Percentiles rank a stretch among this genome's conserved stretches.
phyloP scores from a whole-genome alignment of 805 yeast genomes.

The Komagataella phaffii region DNA sequence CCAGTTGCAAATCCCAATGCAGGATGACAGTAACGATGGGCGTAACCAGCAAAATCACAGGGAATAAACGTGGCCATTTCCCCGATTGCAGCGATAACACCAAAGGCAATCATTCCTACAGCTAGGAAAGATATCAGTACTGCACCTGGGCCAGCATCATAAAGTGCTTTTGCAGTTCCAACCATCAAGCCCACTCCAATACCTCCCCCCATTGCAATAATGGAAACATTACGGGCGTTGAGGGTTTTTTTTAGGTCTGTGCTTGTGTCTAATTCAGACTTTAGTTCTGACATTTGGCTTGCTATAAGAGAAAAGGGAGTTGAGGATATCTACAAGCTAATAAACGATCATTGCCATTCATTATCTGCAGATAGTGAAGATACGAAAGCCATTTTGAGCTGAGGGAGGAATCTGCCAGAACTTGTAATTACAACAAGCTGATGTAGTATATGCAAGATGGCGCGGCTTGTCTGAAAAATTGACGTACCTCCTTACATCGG shows the following conservation, averaged over 20 bases:
- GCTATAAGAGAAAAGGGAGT: neutral
- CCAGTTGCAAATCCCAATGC: constrained; percentile 48
- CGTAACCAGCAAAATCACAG: constrained; percentile 37
- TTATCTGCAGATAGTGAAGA: neutral
- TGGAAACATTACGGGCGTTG: constrained; percentile 34
- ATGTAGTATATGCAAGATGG: neutral
- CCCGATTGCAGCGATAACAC: constrained; percentile 43
- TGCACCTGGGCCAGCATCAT: constrained; percentile 40
- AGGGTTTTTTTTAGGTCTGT: constrained; percentile 23
- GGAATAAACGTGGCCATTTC: constrained; percentile 42
- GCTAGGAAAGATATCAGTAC: constrained; percentile 33
- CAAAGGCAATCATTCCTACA: constrained; percentile 36
- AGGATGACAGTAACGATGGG: constrained; percentile 34
- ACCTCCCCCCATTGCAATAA: constrained; percentile 42
- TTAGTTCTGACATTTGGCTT: neutral
- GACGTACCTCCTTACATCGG: neutral
- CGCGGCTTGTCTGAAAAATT: neutral
- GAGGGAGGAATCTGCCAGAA: neutral
- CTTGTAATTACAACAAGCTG: neutral
- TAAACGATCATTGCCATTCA: neutral
- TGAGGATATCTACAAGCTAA: neutral
- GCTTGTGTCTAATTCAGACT: constrained; percentile 13
- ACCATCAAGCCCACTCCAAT: constrained; percentile 49
- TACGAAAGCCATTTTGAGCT: neutral
- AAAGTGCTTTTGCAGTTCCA: constrained; percentile 33